Evolutionary conservation across 768 basidiomycete genomes (phyloP), one percentile per base, ranked within the genome.

Genomic region (Rhizopogon salebrosus): DNA sequence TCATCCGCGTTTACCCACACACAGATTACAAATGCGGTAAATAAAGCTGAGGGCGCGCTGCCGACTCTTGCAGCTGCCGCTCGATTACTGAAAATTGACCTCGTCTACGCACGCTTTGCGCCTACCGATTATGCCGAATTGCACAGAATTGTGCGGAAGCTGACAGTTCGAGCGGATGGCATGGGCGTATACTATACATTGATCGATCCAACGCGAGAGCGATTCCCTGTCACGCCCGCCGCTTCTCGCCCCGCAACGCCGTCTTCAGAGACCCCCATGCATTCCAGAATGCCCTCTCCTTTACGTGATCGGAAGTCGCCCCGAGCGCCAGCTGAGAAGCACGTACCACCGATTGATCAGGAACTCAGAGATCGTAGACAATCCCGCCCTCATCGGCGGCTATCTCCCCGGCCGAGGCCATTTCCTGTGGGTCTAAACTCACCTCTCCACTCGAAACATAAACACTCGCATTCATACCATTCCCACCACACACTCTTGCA

Each of bases 131-230:
- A 84, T 45, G 57, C 60, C 0, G 62, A 65, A 3, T 72, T 90
- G 18, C 83, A 85, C 50, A 61, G 66, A 22, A 60, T 78, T 6
- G 71, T 72, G 14, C 71, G 82, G 39, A 69, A 78, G 3, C 71
- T 87, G 56, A 74, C 76, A 4, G 80, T 78, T 10, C 71, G 82
- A 7, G 77, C 79, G n/a, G 74, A 83, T 55, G 87, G 87, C 16
- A 73, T 89, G 75, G 70, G 66, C 18, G 64, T 78, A 36, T 89
- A 85, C 60, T 88, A 84, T 55, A 66, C 65, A 0, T 61, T 89
- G n/a, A 76, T 86, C 9, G 84, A 89, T 56, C 80, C 84, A 0
- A 77, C 75, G 18, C 67, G 81, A 38, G 80, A 84, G 59, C 74
- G 65, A 50, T 87, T 87, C 57, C 79, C 79, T 2, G 60, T 68